Evolutionary conservation across 441 rosid species (phyloP), one percentile per base, ranked within the genome.

Genomic region (Jatropha podagrica): DNA sequence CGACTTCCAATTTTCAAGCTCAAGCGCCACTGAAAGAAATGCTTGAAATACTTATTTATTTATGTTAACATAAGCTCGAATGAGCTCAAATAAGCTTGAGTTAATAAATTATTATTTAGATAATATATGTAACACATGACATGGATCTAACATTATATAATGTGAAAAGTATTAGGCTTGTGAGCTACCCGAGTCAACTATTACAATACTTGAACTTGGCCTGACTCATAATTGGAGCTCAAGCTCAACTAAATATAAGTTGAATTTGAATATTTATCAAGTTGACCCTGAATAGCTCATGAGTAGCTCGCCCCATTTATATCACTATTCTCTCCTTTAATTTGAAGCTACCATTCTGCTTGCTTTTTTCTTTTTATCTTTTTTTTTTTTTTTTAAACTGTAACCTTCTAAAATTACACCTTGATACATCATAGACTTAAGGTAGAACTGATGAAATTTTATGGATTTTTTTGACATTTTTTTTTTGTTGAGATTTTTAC

Each of bases 361-460:
- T 32, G 2, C 32, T 32, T 2, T 71, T n/a, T 51, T 18, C 0
- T 55, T 18, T 18, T 55, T 62, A 23, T 23, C 23, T 56, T 9
- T 69, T 48, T 27, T 17, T 48, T 27, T 17, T 63, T 26, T 40
- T 71, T 46, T 23, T 9, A 26, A 23, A 65, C 18, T 27, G 41
- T 63, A 46, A 40, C 40, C 23, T 40, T 60, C 4, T 15, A 40
- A 32, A 3, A 2, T 37, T 11, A 64, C 49, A 18, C 14, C 18
- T 74, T 48, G 20, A 58, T 60, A 55, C 37, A 60, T 44, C 70
- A 49, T 46, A 38, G 48, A 63, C 60, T 64, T 62, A 20, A 60
- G 41, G 62, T 37, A 66, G 70, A 65, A 9, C 17, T 55, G 69
- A 48, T 38, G 42, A 15, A 14, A 74, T 68, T 60, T 68, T 32